Evolutionary conservation across 306 rosid species (phyloP), one percentile per base, ranked within the genome.

Genomic region (Quercus parvula): DNA sequence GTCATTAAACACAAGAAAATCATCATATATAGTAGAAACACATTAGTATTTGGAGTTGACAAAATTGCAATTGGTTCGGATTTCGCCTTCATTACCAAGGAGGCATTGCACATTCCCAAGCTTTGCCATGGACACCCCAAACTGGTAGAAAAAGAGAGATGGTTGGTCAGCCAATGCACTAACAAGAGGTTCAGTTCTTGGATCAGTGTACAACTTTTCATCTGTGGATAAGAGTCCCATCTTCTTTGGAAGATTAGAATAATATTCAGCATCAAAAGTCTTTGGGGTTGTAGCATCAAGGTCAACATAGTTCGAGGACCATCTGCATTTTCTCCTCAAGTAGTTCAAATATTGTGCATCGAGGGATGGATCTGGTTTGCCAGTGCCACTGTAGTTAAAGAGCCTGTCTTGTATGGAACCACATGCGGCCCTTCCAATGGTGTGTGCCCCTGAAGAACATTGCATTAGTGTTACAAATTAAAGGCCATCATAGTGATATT

Each of bases 241-340:
- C 57, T 89, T 90, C 76, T 87, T 89, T 49, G 85, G 72, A 4
- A 92, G 88, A 81, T 94, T 92, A 0, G 46, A 18, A 35, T 75
- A 92, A 70, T 91, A 94, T 18, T 79, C 24, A 71, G 70, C 55
- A 83, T 92, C 99, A 71, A 92, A 94, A 0, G 18, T 56, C 19
- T 10, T 84, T 4, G 98, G 96, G 6, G 92, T 91, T 63, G 79
- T 78, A 0, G 95, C 90, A 86, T 95, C 99, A 20, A 92, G 94
- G 27, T 91, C 90, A n/a, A 89, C 94, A 77, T 86, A 91, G 5
- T 92, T 98, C 0, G 94, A 88, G 5, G 88, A 92, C 99, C 99
- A 95, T 87, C 97, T 81, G 73, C 98, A 91, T 79, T 92, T 91
- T 62, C 97, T 90, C 74, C 78, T 84, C 90, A 90, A 88, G 85